Base-by-base conservation (phyloP, 2,329 filamentous ascomycete species). In the Mycosphaerella sp. region DNA sequence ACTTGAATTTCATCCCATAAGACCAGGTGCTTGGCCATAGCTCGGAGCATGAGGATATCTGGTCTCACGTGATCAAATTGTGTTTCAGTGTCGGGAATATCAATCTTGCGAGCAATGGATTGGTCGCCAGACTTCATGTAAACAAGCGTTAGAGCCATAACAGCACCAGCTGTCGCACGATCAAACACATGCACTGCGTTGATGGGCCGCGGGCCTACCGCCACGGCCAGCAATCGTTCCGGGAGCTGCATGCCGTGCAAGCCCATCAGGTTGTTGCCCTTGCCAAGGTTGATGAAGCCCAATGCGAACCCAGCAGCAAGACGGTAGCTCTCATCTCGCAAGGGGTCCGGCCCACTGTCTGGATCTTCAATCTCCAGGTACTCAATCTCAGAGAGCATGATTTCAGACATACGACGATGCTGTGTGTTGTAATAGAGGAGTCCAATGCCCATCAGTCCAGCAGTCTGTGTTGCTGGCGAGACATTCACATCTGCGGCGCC, bases 341-440 rank as follows among this genome's bases (percentile, higher is more conserved):
- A 73, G 21, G 84, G 84, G 64, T 95, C 89, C 54, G 91, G 86
- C 6, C 79, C 76, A 26, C 78, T 76, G 49, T 68, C 67, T 4
- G 77, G 76, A 56, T 96, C 91, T 50, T 92, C 87, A 38, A 87
- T 80, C 26, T 93, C 89, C 48, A 89, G 80, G 59, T 91, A 86
- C 68, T 96, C 90, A 57, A 98, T 93, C 69, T 98, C 93, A 0
- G 92, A 97, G 48, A 98, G 82, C 89, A 98, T 96, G 14, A 97
- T 89, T 69, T 98, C 93, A 67, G 90, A 97, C 93, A 98, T 98
- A 38, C 95, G 85, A 31, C 95, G 87, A 72, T 98, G 95, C 66
- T 97, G 92, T 29, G 91, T 96, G 67, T 91, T 87, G 72, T 87
- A 95, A 70, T 97, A 98, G 1, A 98, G 77, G 40, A 98, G 74